phyloP scores from a whole-genome alignment of 2,329 filamentous ascomycete genomes.

The Curvularia lunata region DNA sequence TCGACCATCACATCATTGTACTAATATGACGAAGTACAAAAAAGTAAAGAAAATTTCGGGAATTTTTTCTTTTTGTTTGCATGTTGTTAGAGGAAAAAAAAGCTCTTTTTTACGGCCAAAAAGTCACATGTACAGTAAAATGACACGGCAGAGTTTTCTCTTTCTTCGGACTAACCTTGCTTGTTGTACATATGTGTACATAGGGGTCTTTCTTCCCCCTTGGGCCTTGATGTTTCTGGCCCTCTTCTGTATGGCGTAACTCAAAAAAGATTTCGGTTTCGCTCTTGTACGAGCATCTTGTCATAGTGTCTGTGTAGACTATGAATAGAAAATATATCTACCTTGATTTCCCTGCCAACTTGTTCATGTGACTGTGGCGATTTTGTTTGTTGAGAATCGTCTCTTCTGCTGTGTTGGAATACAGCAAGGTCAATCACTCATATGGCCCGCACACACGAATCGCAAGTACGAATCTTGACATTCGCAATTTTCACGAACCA shows the following conservation, averaged over 20 bases:
- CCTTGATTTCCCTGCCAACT: not conserved
- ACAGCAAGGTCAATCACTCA: not conserved
- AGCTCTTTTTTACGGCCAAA: not conserved
- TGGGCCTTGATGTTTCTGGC: not conserved
- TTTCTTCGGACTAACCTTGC: not conserved
- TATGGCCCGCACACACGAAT: not conserved
- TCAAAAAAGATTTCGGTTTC: not conserved
- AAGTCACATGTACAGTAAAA: not conserved
- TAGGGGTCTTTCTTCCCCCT: not conserved
- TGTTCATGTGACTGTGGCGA: not conserved
- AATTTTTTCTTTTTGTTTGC: not conserved
- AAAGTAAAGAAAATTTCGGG: not conserved
- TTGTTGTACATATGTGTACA: not conserved
- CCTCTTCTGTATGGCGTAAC: not conserved
- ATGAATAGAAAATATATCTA: not conserved
- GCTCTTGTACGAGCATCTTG: not conserved
- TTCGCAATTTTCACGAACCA: not conserved
- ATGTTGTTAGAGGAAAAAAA: not conserved
- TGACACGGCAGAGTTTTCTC: not conserved
- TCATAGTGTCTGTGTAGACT: not conserved
- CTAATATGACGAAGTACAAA: not conserved
- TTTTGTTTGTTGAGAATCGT: not conserved
- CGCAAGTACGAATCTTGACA: not conserved
- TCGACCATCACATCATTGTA: not conserved
- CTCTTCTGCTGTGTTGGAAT: not conserved